Conservation (phyloP, 2,329 filamentous ascomycete genomes). For the Calonectria fujianensis region DNA sequence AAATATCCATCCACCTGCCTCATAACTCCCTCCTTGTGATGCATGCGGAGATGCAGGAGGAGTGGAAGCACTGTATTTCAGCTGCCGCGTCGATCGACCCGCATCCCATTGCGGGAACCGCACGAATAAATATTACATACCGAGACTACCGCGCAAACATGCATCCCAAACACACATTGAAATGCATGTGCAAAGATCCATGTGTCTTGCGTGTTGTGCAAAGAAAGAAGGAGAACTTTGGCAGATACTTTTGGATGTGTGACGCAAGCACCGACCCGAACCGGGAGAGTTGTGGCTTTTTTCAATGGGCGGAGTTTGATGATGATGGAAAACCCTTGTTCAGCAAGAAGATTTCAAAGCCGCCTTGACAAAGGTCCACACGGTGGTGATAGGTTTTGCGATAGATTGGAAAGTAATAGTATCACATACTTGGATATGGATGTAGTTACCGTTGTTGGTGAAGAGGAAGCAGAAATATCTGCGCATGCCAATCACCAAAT, state of each 20-base stretch:
- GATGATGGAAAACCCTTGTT: constrained; percentile 84
- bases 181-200: constrained; percentile 84
- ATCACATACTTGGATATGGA: neutral
- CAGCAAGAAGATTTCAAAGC: constrained; percentile 19
- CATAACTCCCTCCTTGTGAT: constrained; percentile 96
- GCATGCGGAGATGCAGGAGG: constrained; percentile 98
- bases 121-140: constrained; percentile 95
- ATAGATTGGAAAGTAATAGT: neutral
- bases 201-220: constrained; percentile 85
- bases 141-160: constrained; percentile 87
- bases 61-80: constrained; percentile 93
- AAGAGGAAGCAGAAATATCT: neutral
- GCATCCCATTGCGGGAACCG: constrained; percentile 87
- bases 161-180: constrained; percentile 85
- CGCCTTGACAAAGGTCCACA: neutral
- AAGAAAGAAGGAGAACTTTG: constrained; percentile 83
- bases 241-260: constrained; percentile 96
- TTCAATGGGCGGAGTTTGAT: constrained; percentile 91
- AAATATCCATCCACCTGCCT: constrained; percentile 93
- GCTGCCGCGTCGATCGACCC: constrained; percentile 86
- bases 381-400: neutral
- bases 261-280: constrained; percentile 83
- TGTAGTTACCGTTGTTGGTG: no score
- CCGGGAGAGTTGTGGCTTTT: constrained; percentile 83
- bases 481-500: neutral